phyloP scores from a whole-genome alignment of 768 basidiomycete genomes.

The Tulasnella sp. region DNA sequence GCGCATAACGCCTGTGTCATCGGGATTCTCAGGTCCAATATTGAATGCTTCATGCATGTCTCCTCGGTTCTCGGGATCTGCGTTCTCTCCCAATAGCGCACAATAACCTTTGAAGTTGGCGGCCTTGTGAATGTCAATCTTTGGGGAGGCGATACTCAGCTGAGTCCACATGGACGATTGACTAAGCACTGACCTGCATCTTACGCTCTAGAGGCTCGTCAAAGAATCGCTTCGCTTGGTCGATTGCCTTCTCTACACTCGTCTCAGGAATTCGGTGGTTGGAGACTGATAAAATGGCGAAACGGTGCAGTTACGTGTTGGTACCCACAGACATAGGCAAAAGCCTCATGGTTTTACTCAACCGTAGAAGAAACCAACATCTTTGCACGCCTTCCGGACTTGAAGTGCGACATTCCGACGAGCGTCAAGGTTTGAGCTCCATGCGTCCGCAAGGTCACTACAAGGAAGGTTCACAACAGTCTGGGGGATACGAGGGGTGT shows the following conservation, averaged over 20 bases:
- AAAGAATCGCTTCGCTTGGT: slow-evolving; percentile 55
- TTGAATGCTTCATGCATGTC: slow-evolving; percentile 89
- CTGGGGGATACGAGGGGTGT: too few species aligned
- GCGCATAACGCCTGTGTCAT: slow-evolving; percentile 41
- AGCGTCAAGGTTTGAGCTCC: too few species aligned
- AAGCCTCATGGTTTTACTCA: slow-evolving; percentile 24
- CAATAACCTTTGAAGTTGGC: slow-evolving; percentile 80
- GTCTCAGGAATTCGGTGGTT: slow-evolving; percentile 59
- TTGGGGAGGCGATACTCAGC: slow-evolving; percentile 3
- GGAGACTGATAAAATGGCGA: slow-evolving; percentile 38
- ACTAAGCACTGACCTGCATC: slow-evolving; percentile 44
- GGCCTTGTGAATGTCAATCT: slow-evolving; percentile 59
- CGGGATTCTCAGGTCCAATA: slow-evolving; percentile 55
- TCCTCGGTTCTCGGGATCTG: slow-evolving; percentile 54
- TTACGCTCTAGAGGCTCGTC: slow-evolving; percentile 46
- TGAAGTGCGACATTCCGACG: slow-evolving; percentile 43
- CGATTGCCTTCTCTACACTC: slow-evolving; percentile 39
- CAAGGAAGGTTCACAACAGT: too few species aligned
- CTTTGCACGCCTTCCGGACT: slow-evolving; percentile 60
- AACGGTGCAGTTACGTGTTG: background rate
- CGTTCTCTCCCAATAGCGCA: slow-evolving; percentile 61
- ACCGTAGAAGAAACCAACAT: slow-evolving; percentile 81
- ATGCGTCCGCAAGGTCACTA: too few species aligned
- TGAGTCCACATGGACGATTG: too few species aligned
- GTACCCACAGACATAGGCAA: background rate